Conservation (phyloP, 768 basidiomycete species). For the Lentinula guzmanii region DNA sequence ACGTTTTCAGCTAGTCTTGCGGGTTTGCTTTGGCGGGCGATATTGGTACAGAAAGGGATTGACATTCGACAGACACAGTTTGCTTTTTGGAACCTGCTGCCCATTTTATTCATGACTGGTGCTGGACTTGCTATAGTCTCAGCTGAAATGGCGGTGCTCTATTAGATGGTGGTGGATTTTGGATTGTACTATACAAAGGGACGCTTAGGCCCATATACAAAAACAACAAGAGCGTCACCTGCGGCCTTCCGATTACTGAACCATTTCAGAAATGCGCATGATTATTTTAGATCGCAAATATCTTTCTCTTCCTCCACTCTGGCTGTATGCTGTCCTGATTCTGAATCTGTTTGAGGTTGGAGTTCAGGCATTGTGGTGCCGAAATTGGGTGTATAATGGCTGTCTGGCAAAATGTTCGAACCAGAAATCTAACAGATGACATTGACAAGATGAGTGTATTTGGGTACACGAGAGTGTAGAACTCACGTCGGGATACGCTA, state of each 20-base stretch:
- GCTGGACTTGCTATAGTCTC: constrained; percentile 67
- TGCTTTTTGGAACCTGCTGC: constrained; percentile 65
- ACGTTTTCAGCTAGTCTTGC: constrained; percentile 87
- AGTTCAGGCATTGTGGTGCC: neutral
- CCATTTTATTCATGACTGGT: constrained; percentile 58
- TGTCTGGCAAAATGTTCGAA: neutral
- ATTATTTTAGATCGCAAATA: neutral
- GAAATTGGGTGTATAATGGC: neutral
- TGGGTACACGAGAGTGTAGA: neutral
- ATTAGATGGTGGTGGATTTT: constrained; percentile 9
- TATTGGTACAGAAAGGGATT: constrained; percentile 70
- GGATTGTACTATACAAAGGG: too few relatives aligned
- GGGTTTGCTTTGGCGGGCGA: constrained; percentile 77
- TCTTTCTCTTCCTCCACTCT: neutral
- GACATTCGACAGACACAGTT: constrained; percentile 56
- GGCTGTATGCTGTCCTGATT: neutral
- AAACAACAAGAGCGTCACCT: neutral
- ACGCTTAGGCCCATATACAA: neutral
- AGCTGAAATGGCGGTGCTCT: constrained; percentile 66
- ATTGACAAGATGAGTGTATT: too few relatives aligned
- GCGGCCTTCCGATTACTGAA: too few relatives aligned
- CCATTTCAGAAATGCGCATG: too few relatives aligned
- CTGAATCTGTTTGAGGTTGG: neutral
- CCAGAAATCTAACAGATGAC: neutral
- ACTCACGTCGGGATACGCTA: neutral